Conservation (phyloP, 163 green algal genomes). For the Chlorella variabilis region DNA sequence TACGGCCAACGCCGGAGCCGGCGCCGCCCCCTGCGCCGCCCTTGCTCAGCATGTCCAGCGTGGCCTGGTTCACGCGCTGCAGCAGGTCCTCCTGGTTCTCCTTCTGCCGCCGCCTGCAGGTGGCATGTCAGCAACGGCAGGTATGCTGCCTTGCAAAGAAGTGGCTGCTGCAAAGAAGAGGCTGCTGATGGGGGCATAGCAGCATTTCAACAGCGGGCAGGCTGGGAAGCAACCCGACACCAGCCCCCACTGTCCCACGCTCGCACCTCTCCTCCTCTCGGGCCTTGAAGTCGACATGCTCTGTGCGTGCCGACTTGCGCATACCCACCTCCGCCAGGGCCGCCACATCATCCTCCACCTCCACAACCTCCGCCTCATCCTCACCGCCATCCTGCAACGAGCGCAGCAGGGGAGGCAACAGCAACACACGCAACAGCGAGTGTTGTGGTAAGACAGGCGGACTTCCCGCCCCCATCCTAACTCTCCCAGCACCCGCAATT, state of each 20-base stretch:
- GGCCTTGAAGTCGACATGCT: conserved; percentile 63
- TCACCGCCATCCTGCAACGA: conserved; percentile 54
- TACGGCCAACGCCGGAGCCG: conserved; percentile 35
- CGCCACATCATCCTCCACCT: neutral
- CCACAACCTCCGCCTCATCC: conserved; percentile 50
- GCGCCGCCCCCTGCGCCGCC: conserved; percentile 28
- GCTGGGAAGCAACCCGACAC: no score
- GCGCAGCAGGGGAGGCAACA: neutral
- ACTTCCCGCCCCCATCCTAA: no score
- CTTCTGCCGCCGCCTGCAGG: conserved; percentile 64
- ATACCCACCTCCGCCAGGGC: conserved; percentile 31
- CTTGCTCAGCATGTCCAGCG: conserved; percentile 76
- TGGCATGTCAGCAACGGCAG: neutral
- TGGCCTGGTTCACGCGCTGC: conserved; percentile 88
- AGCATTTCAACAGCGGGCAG: no score
- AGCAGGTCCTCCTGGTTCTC: conserved; percentile 90
- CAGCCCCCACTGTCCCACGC: no score
- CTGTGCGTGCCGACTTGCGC: conserved; percentile 51
- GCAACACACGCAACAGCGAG: no score
- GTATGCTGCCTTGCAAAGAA: no score
- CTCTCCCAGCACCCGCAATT: neutral
- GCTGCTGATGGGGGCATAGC: no score
- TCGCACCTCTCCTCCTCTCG: conserved; percentile 49
- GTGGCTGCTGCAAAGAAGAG: no score
- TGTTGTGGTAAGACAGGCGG: no score